These are phyloP conservation scores for Ogataea pignaliae DNA, from an alignment of 805 yeast species.

Conservation along the genomic window DNA sequence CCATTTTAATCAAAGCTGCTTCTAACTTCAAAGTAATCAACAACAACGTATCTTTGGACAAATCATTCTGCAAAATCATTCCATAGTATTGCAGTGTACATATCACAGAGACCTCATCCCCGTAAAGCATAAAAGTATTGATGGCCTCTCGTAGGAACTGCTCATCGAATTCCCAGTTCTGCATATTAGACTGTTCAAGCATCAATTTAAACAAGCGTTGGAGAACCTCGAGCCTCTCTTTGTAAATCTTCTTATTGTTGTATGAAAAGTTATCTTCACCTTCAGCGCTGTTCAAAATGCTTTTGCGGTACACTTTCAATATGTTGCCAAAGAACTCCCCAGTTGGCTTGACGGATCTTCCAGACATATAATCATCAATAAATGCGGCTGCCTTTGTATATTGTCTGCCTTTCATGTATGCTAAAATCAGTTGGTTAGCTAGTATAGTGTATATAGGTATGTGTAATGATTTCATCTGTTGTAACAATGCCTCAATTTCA, in stretches of 20 bases:
- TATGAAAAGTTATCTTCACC: constrained; percentile 2
- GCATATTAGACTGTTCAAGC: constrained; percentile 5
- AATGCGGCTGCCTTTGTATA: constrained; percentile 29
- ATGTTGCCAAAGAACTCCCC: constrained; percentile 15
- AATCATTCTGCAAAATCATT: constrained; percentile 7
- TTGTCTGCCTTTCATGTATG: constrained; percentile 27
- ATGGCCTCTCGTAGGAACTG: constrained; percentile 13
- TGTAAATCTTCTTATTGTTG: constrained; percentile 2
- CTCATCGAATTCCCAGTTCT: constrained; percentile 15
- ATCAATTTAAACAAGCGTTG: constrained; percentile 13
- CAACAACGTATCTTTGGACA: constrained; percentile 12
- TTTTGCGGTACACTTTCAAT: constrained; percentile 14
- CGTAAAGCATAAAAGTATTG: constrained; percentile 22
- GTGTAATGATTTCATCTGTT: constrained; percentile 26
- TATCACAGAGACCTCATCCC: constrained; percentile 22
- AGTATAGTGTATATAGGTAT: constrained; percentile 33
- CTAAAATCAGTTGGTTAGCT: constrained; percentile 34
- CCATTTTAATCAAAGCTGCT: constrained; percentile 19
- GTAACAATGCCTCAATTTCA: constrained; percentile 28
- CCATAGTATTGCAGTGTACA: constrained; percentile 25
- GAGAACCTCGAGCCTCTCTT: constrained; percentile 11
- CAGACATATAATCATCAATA: constrained; percentile 25
- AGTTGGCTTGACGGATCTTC: constrained; percentile 10
- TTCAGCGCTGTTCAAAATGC: constrained; percentile 8
- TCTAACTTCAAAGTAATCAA: constrained; percentile 17